phyloP scores from a whole-genome alignment of 352 stramenopile genomes.

The Globisporangium cylindrosporum region DNA sequence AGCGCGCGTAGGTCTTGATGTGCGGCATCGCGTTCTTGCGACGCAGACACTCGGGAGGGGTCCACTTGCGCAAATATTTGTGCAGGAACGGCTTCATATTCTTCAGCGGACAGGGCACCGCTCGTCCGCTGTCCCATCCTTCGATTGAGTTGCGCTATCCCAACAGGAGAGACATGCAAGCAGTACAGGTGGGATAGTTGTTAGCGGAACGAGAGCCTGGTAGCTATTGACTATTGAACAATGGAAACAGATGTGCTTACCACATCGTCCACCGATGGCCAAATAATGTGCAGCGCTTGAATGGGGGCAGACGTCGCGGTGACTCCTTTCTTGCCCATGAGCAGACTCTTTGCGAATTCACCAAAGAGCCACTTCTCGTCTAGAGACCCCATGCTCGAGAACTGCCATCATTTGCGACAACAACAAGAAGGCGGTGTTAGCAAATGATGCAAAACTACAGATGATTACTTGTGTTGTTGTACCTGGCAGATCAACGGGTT shows the following conservation, averaged over 20 bases:
- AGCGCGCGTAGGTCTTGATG: conserved; percentile 79
- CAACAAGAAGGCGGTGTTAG: not conserved
- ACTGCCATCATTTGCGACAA: conserved; percentile 29
- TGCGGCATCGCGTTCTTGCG: conserved; percentile 82
- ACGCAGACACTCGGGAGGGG: conserved; percentile 44
- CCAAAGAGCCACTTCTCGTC: conserved; percentile 83
- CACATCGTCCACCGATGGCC: conserved; percentile 77
- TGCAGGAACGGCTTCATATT: conserved; percentile 88
- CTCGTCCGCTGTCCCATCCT: conserved; percentile 70
- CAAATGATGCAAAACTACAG: not conserved
- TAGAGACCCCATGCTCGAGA: conserved; percentile 78
- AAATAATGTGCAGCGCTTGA: conserved; percentile 74
- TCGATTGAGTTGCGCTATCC: conserved; percentile 70
- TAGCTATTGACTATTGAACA: not conserved
- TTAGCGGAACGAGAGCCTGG: not conserved
- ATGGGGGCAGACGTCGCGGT: conserved; percentile 31
- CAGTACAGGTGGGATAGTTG: not conserved
- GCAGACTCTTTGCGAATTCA: conserved; percentile 65
- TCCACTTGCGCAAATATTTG: conserved; percentile 82
- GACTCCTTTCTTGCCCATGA: conserved; percentile 39
- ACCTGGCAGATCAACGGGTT: conserved; percentile 62
- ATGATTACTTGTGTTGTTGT: not conserved
- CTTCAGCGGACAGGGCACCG: conserved; percentile 74
- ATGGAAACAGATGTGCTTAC: conserved; percentile 22
- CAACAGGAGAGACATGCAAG: not conserved